Percentiles rank a stretch among this genome's conserved stretches.
These are phyloP conservation scores for Shiraia bambusicola DNA, from an alignment of 2,329 filamentous ascomycete genomes.

Conservation along the genomic window DNA sequence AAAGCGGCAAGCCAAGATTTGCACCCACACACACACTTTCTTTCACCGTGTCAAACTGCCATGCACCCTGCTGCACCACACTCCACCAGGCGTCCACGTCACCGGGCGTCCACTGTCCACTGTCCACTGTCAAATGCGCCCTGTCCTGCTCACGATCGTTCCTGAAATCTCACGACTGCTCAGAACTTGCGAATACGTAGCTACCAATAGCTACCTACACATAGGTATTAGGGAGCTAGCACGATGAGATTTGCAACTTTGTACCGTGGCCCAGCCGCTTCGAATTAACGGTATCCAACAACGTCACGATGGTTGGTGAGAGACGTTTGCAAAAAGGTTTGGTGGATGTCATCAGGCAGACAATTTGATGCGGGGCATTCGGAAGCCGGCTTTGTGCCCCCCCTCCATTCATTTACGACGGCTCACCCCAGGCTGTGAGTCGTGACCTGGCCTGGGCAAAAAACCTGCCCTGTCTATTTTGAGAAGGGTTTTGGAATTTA, in stretches of 20 bases:
- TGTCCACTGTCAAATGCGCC: conserved; percentile 1
- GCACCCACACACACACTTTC: conserved; percentile 21
- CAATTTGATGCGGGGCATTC: conserved; percentile 30
- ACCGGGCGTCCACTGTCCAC: conserved; percentile 9
- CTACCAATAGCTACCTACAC: no score
- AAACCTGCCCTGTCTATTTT: conserved; percentile 26
- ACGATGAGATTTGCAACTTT: conserved; percentile 26
- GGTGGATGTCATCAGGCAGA: conserved; percentile 28
- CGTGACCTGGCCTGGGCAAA: conserved; percentile 11
- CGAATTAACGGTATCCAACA: conserved; percentile 23
- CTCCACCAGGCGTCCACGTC: conserved; percentile 15
- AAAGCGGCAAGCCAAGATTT: conserved; percentile 26
- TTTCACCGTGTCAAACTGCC: conserved; percentile 4
- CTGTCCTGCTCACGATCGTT: background rate
- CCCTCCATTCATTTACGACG: conserved; percentile 10
- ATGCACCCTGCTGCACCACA: conserved; percentile 13
- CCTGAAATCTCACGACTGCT: conserved; percentile 3
- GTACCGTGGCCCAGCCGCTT: conserved; percentile 12
- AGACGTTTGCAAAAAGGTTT: conserved; percentile 18
- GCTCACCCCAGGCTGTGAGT: conserved; percentile 9
- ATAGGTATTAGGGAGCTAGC: no score
- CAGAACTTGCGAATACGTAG: conserved; percentile 5
- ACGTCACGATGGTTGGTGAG: conserved; percentile 30
- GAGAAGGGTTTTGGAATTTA: conserved; percentile 7
- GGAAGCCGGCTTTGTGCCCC: conserved; percentile 22